Percentiles rank a stretch among this genome's conserved stretches.
phyloP scores from a whole-genome alignment of 305 asterid genomes.

The Fraxinus angustifolia region DNA sequence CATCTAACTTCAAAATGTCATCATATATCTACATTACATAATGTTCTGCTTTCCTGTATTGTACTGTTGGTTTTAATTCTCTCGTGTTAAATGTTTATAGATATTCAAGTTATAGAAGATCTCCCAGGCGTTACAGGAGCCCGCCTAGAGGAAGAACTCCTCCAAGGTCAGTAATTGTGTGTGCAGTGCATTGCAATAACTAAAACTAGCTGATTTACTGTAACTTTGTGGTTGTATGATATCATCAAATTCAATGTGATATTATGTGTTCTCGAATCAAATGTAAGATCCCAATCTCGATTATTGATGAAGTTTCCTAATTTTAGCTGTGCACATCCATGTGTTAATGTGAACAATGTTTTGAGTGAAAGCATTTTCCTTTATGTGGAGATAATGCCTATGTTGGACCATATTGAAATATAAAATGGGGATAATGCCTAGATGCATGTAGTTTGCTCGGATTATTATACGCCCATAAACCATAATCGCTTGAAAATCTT shows the following conservation, averaged over 20 bases:
- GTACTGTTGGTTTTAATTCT: background rate
- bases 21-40: too few relatives aligned
- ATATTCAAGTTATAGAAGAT: constrained; percentile 73
- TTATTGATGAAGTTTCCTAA: background rate
- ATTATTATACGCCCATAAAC: background rate
- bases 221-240: background rate
- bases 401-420: background rate
- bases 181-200: background rate
- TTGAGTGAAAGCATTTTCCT: background rate
- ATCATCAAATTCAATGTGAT: background rate
- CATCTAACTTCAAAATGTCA: too few relatives aligned
- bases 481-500: background rate
- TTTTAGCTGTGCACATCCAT: background rate
- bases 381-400: background rate
- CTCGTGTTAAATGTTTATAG: constrained; percentile 25
- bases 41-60: background rate
- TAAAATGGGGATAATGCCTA: background rate
- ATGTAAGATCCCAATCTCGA: background rate
- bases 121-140: constrained; percentile 92
- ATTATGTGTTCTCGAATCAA: background rate
- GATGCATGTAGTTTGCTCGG: background rate
- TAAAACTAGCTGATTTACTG: background rate
- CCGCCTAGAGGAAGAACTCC: constrained; percentile 93
- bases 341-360: background rate
- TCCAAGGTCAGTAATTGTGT: constrained; percentile 43